These are phyloP conservation scores for Agastache rugosa DNA, from an alignment of 257 asterid species.

Conservation along the genomic window DNA sequence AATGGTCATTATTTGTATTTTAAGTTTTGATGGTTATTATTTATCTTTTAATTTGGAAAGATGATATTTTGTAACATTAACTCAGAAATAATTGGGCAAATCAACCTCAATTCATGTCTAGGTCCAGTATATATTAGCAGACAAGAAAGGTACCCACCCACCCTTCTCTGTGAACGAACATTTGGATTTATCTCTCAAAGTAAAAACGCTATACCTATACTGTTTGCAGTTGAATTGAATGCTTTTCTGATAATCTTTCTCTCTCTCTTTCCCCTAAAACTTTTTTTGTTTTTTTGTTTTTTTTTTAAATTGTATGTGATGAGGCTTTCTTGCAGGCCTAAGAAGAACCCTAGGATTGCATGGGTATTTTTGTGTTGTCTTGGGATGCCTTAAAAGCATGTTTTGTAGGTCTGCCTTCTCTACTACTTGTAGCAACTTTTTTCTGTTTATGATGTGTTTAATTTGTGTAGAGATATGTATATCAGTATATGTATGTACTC, in stretches of 20 bases:
- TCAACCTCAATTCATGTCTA: slow-evolving; percentile 42
- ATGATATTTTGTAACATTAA: no score
- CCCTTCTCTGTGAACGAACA: slow-evolving; percentile 23
- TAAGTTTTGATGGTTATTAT: no score
- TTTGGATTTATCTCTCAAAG: slow-evolving; percentile 40
- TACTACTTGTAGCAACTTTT: slow-evolving; percentile 35
- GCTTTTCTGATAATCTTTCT: slow-evolving; percentile 35
- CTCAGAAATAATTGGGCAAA: slow-evolving; percentile 24
- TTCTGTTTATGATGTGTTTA: slow-evolving; percentile 25
- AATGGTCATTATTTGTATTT: no score
- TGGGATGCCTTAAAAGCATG: slow-evolving; percentile 47
- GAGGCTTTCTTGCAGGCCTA: slow-evolving; percentile 41
- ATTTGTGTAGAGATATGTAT: background rate
- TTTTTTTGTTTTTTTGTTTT: background rate
- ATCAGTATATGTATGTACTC: background rate
- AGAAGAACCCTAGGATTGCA: slow-evolving; percentile 46
- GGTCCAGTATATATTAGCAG: slow-evolving; percentile 39
- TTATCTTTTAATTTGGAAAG: no score
- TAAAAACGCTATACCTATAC: slow-evolving; percentile 38
- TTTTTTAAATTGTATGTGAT: slow-evolving; percentile 20
- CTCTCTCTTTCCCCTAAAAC: background rate
- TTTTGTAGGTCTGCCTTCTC: slow-evolving; percentile 40
- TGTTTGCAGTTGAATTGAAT: slow-evolving; percentile 49
- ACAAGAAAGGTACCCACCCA: slow-evolving; percentile 43
- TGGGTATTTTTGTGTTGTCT: slow-evolving; percentile 48